phyloP scores from a whole-genome alignment of 441 rosid genomes.

The Sinapis alba region DNA sequence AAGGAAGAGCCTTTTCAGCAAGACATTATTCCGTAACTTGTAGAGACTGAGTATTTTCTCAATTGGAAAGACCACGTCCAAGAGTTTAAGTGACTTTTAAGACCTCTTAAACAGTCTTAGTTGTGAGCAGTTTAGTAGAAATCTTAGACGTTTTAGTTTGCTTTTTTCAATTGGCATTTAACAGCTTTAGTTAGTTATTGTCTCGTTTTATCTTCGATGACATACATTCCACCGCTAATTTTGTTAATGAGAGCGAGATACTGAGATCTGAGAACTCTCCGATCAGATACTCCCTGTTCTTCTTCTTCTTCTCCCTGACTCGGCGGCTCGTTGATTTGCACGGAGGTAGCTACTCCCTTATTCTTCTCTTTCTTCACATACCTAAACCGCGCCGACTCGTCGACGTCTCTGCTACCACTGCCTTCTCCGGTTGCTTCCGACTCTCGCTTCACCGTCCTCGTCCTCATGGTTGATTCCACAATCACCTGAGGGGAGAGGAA shows the following conservation, averaged over 20 bases:
- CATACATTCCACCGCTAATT: conserved; percentile 37
- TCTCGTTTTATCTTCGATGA: no score
- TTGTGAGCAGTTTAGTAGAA: no score
- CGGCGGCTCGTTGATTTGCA: not conserved
- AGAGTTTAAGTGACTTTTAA: no score
- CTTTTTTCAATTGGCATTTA: no score
- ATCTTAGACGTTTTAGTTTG: no score
- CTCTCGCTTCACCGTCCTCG: conserved; percentile 28
- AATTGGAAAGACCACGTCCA: no score
- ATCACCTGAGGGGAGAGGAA: not conserved
- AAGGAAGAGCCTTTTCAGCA: not conserved
- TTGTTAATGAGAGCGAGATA: conserved; percentile 28
- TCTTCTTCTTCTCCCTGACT: conserved; percentile 25
- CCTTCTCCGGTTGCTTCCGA: conserved; percentile 3
- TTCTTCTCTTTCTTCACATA: conserved; percentile 23
- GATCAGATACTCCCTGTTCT: conserved; percentile 20
- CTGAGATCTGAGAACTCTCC: conserved; percentile 34
- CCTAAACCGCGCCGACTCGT: conserved; percentile 10
- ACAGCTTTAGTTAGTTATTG: no score
- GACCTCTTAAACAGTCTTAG: no score
- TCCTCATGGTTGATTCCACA: conserved; percentile 21
- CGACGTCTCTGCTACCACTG: not conserved
- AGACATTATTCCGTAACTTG: no score
- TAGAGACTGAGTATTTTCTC: no score
- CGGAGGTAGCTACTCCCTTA: not conserved